Percentiles rank a stretch among this genome's conserved stretches.
phyloP scores from a whole-genome alignment of 805 yeast genomes.

The Wickerhamiella spandovensis region DNA sequence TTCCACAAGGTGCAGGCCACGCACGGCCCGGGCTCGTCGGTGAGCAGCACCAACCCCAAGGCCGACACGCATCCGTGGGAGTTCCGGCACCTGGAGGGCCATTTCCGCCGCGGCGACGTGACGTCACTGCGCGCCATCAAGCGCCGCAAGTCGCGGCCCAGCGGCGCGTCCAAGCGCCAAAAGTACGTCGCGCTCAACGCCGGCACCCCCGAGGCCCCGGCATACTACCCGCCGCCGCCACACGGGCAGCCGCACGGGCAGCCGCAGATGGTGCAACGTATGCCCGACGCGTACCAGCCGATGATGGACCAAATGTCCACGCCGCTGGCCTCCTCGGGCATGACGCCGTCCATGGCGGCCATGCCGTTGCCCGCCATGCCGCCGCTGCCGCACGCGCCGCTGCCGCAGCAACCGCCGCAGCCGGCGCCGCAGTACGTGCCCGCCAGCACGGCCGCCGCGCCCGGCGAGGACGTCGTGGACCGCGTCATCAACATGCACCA shows the following conservation, averaged over 20 bases:
- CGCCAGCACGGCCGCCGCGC: neutral
- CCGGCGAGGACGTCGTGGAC: neutral
- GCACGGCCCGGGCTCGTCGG: conserved; percentile 11
- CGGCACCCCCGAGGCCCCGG: neutral
- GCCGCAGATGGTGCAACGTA: neutral
- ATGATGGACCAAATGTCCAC: neutral
- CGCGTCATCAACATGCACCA: neutral
- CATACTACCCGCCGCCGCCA: neutral
- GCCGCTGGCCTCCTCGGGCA: neutral
- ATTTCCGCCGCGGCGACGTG: conserved; percentile 68
- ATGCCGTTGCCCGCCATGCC: neutral
- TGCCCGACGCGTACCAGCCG: neutral
- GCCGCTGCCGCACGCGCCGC: neutral
- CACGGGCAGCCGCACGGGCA: neutral
- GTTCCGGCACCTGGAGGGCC: conserved; percentile 69
- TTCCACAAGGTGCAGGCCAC: conserved; percentile 54
- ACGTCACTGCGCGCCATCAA: conserved; percentile 64
- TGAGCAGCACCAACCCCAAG: neutral
- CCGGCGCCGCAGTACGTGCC: neutral
- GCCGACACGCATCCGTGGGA: conserved; percentile 46
- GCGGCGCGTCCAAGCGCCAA: neutral
- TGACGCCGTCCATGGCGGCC: neutral
- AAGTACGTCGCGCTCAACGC: neutral
- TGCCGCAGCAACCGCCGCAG: neutral
- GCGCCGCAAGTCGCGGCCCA: conserved; percentile 50